Evolutionary conservation across 2,329 filamentous ascomycete species (phyloP), one percentile per base, ranked within the genome.

Genomic region (Calonectria henricotiae): DNA sequence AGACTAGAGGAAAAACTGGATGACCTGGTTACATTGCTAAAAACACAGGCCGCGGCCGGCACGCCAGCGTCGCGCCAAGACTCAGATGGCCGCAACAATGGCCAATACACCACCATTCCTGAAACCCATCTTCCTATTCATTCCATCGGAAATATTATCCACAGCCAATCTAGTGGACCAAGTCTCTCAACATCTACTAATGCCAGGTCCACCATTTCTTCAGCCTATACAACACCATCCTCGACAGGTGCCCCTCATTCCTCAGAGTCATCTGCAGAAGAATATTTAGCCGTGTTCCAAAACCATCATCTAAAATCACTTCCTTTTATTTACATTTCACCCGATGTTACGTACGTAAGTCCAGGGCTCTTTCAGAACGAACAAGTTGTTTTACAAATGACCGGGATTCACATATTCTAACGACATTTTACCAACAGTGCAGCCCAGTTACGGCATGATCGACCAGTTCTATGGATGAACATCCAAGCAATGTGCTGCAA

Each of bases 401-500:
- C 6, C 17, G 12, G 30, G 35, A 32, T 23, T 9, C 30, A n/a
- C 30, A 13, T 30, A 32, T 37, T 17, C 58, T 70, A 30, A 71
- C 44, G 6, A 58, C 44, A 15, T 13, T 25, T 12, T 11, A 20
- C 3, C 30, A 44, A 54, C 30, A 76, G 71, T 17, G 64, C 71
- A 23, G 58, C 65, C n/a, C 67, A 77, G 49, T 64, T 84, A 7
- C 77, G 78, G 25, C 64, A 68, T 5, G 74, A 82, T 8, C 74
- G 77, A 49, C 82, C 82, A 2, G 81, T 83, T 32, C 70, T 83
- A 2, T 84, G 81, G 81, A 67, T 81, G 9, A 81, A 78, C 54
- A 80, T 84, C 15, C 80, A 79, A 71, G 76, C 78, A 0, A 73
- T 81, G 1, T 69, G 73, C 3, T 76, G 76, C 13, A 77, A 72